Evolutionary conservation across 176 grass and related monocot species (phyloP).

Genomic region (Raddia guianensis): DNA sequence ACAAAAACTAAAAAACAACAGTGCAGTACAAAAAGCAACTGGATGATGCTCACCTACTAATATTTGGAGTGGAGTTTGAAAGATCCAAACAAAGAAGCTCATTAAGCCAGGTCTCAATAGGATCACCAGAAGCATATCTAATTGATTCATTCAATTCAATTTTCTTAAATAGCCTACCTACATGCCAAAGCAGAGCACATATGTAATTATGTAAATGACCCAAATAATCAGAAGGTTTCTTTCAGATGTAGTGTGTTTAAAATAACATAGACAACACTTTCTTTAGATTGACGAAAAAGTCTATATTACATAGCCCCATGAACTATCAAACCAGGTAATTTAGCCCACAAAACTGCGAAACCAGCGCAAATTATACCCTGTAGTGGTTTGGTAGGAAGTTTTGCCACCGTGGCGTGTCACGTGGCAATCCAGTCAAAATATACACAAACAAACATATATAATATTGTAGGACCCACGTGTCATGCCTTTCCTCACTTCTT

Average conservation of each 20-base stretch:
- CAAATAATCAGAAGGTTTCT: slow-evolving; percentile 22
- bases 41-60: slow-evolving; percentile 66
- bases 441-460: too few relatives aligned
- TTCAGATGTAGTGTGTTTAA: slow-evolving; percentile 19
- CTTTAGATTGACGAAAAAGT: neutral
- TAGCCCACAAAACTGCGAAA: too few relatives aligned
- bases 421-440: too few relatives aligned
- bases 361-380: too few relatives aligned
- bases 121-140: slow-evolving; percentile 90
- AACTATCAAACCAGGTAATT: too few relatives aligned
- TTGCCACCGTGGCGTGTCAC: too few relatives aligned
- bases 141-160: slow-evolving; percentile 95
- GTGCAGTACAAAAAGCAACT: neutral
- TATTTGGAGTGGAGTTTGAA: slow-evolving; percentile 83
- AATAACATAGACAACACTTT: neutral
- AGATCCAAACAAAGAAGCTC: slow-evolving; percentile 92
- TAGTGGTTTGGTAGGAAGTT: too few relatives aligned
- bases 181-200: slow-evolving; percentile 44
- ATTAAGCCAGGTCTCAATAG: slow-evolving; percentile 94
- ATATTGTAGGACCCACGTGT: too few relatives aligned
- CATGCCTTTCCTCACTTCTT: too few relatives aligned
- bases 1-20: neutral
- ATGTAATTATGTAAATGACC: slow-evolving; percentile 32
- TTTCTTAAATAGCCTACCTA: slow-evolving; percentile 96
- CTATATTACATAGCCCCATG: too few relatives aligned